These are phyloP conservation scores for Dactylonectria macrodidyma DNA, from an alignment of 2,329 filamentous ascomycete species.

Conservation along the genomic window DNA sequence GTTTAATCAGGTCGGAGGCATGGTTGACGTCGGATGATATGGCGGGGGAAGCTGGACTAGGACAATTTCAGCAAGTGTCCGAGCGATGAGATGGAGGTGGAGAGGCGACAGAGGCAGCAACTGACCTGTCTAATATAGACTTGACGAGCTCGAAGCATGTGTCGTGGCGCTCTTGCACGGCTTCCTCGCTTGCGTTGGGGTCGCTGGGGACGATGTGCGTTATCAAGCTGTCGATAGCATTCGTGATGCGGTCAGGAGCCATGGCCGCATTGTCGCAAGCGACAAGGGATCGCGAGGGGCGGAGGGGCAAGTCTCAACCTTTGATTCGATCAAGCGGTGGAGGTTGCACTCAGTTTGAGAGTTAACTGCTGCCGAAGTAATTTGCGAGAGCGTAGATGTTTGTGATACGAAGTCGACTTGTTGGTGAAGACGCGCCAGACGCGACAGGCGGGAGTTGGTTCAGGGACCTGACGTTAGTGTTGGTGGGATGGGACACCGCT, in stretches of 20 bases:
- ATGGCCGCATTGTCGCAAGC: constrained; percentile 66
- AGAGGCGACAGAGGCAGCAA: constrained; percentile 13
- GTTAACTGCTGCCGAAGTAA: not conserved
- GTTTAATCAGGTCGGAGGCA: constrained; percentile 92
- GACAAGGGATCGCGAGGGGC: constrained; percentile 20
- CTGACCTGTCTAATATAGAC: constrained; percentile 67
- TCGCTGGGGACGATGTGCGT: constrained; percentile 79
- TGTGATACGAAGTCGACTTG: constrained; percentile 32
- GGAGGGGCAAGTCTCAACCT: not conserved
- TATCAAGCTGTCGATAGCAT: constrained; percentile 85
- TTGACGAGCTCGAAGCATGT: constrained; percentile 68
- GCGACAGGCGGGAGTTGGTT: constrained; percentile 46
- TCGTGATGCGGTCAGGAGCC: constrained; percentile 79
- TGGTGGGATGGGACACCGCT: constrained; percentile 36
- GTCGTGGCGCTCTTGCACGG: constrained; percentile 78
- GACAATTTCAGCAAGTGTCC: constrained; percentile 17
- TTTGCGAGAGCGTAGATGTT: constrained; percentile 2
- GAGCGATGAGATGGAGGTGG: constrained; percentile 3
- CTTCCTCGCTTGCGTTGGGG: constrained; percentile 76
- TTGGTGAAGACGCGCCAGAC: constrained; percentile 44
- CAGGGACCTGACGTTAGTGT: constrained; percentile 6
- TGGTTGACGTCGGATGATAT: constrained; percentile 86
- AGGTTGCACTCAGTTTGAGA: not conserved
- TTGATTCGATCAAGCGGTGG: not conserved
- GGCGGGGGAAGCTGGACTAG: constrained; percentile 65